Conservation (phyloP, 345 rosid genomes). For the Stellera chamaejasme region DNA sequence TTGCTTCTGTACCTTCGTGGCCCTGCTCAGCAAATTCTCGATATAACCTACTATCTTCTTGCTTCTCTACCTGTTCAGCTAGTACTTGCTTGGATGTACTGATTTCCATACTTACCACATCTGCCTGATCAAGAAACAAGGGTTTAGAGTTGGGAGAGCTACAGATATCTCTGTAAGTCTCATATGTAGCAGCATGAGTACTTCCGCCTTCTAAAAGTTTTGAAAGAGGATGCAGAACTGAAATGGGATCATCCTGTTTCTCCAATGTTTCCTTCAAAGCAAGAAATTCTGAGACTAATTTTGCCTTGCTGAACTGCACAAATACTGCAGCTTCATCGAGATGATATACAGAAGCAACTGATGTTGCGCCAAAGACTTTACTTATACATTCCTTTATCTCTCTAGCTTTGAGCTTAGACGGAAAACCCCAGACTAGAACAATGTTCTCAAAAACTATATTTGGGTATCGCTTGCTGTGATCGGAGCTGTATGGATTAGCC, state of each 20-base stretch:
- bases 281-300: constrained; percentile 52
- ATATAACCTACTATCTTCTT: background rate
- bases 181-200: constrained; percentile 64
- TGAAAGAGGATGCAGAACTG: constrained; percentile 69
- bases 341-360: constrained; percentile 50
- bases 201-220: constrained; percentile 70
- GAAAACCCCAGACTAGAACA: constrained; percentile 74
- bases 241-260: constrained; percentile 39
- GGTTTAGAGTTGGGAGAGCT: constrained; percentile 53
- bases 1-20: constrained; percentile 6
- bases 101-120: constrained; percentile 39
- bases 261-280: constrained; percentile 57
- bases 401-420: constrained; percentile 44
- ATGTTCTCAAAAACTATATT: constrained; percentile 42
- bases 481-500: constrained; percentile 25
- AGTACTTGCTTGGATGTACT: constrained; percentile 28
- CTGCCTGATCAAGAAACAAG: constrained; percentile 72
- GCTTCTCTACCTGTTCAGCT: constrained; percentile 7
- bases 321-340: constrained; percentile 72
- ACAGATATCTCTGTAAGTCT: constrained; percentile 81
- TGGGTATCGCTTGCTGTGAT: constrained; percentile 12
- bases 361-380: constrained; percentile 49
- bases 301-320: constrained; percentile 58
- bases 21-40: background rate
- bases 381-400: constrained; percentile 66